phyloP scores from a whole-genome alignment of 768 basidiomycete genomes.

The Lentinula raphanica region DNA sequence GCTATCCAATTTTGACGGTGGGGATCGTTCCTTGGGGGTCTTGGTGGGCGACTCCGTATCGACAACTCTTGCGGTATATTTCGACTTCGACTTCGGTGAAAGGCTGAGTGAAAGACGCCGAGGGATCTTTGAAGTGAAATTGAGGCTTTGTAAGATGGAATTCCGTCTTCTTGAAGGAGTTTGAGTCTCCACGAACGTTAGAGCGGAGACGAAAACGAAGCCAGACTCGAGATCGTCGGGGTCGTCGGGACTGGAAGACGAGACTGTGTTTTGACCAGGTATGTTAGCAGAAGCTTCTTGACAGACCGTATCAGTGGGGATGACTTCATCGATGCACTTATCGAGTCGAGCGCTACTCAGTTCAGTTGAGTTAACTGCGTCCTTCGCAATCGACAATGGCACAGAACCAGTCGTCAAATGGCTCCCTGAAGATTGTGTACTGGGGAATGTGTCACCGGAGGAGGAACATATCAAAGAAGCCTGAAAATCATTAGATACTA shows the following conservation, averaged over 20 bases:
- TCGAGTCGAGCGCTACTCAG: neutral
- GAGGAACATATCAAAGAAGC: neutral
- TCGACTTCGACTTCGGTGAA: neutral
- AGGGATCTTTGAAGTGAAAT: conserved; percentile 4
- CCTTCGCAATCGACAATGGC: neutral
- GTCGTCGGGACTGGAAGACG: neutral
- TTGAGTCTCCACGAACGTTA: neutral
- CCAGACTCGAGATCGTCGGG: neutral
- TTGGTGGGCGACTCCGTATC: neutral
- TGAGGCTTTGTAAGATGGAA: neutral
- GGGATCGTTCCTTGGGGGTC: neutral
- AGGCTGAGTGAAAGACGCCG: conserved; percentile 5
- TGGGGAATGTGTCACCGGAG: neutral
- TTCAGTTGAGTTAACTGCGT: conserved; percentile 1
- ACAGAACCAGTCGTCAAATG: neutral
- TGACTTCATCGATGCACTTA: neutral
- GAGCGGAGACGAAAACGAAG: neutral
- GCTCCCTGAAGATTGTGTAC: neutral
- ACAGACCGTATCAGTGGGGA: neutral
- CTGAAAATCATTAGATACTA: no score
- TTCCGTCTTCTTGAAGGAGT: neutral
- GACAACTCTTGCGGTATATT: neutral
- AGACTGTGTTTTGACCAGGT: neutral
- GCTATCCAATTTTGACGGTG: neutral
- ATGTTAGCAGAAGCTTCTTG: neutral